Evolutionary conservation across 225 moss, liverwort and hornwort genomes (phyloP), one percentile per base, ranked within the genome.

Genomic region (Antitrichia curtipendula): DNA sequence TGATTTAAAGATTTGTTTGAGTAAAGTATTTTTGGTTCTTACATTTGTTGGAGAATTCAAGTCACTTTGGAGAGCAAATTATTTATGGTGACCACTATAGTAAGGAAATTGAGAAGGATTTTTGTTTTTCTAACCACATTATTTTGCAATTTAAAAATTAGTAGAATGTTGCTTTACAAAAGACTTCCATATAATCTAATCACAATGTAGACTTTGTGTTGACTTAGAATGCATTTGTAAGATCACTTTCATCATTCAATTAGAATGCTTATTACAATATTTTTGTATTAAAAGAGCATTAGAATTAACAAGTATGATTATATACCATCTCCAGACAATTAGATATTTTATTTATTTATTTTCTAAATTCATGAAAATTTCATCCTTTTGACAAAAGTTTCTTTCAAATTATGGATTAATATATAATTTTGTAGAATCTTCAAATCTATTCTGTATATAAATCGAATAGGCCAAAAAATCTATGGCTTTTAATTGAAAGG

Each of bases 381-480:
- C 40, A 40, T 19, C 4, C 8, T 6, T 66, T 11, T 65, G 10
- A 12, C 12, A 66, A 36, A 21, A 59, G 12, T 27, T 3, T 0
- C 11, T 66, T 31, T 66, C 6, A 21, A 4, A 40, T 40, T n/a
- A n/a, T n/a, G n/a, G n/a, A n/a, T n/a, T 40, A 40, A 24, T 40
- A 38, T 23, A 13, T 69, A 40, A 10, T 65, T 65, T 69, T 36
- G 36, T 7, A 7, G 4, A 23, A 7, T 24, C 13, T 40, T 69
- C 0, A 24, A 0, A 1, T 38, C 4, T 69, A 24, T 69, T 40
- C 24, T 40, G 13, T 2, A 23, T 1, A 40, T 69, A 40, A 23
- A 40, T 3, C 40, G 24, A 24, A 23, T n/a, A 23, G 21, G 40
- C 7, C 7, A 68, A n/a, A n/a, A n/a, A n/a, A n/a, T n/a, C n/a